Percentiles rank a stretch among this genome's conserved stretches.
phyloP scores from a whole-genome alignment of 2,329 filamentous ascomycete genomes.

The Ilyonectria robusta region DNA sequence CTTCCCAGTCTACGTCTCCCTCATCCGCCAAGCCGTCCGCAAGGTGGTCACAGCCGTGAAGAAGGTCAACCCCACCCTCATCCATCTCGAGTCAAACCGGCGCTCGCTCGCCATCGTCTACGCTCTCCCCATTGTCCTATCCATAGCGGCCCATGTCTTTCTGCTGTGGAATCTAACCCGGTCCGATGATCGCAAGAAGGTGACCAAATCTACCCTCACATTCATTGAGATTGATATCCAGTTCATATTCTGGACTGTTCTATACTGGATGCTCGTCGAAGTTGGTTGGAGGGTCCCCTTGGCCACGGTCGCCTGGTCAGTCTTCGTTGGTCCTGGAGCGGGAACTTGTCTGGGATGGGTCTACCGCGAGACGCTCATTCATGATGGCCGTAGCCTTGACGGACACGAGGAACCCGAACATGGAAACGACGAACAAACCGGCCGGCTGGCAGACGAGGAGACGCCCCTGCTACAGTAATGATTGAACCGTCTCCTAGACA shows the following conservation, averaged over 20 bases:
- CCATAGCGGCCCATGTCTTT: slow-evolving; percentile 59
- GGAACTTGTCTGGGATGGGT: slow-evolving; percentile 58
- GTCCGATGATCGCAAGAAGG: slow-evolving; percentile 62
- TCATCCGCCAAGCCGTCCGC: slow-evolving; percentile 57
- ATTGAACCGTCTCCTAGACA: slow-evolving; percentile 9
- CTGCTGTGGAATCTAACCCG: slow-evolving; percentile 57
- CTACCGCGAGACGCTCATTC: slow-evolving; percentile 55
- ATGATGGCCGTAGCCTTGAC: slow-evolving; percentile 42
- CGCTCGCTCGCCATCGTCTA: slow-evolving; percentile 60
- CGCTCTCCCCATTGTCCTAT: slow-evolving; percentile 60
- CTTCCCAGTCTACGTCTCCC: slow-evolving; percentile 65
- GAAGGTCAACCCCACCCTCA: slow-evolving; percentile 46
- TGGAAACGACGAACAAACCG: slow-evolving; percentile 25
- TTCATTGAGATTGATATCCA: slow-evolving; percentile 64
- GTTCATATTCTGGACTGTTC: slow-evolving; percentile 62
- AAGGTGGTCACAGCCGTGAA: slow-evolving; percentile 44
- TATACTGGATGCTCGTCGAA: slow-evolving; percentile 69
- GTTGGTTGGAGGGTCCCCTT: slow-evolving; percentile 59
- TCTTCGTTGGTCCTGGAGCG: slow-evolving; percentile 56
- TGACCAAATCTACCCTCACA: slow-evolving; percentile 62
- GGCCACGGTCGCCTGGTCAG: slow-evolving; percentile 48
- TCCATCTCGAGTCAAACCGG: slow-evolving; percentile 61
- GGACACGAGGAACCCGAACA: slow-evolving; percentile 25
- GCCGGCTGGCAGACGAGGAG: slow-evolving; percentile 48
- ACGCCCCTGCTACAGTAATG: slow-evolving; percentile 52